Base-by-base conservation (phyloP, 208 protist genomes). In the Leishmania turanica region DNA sequence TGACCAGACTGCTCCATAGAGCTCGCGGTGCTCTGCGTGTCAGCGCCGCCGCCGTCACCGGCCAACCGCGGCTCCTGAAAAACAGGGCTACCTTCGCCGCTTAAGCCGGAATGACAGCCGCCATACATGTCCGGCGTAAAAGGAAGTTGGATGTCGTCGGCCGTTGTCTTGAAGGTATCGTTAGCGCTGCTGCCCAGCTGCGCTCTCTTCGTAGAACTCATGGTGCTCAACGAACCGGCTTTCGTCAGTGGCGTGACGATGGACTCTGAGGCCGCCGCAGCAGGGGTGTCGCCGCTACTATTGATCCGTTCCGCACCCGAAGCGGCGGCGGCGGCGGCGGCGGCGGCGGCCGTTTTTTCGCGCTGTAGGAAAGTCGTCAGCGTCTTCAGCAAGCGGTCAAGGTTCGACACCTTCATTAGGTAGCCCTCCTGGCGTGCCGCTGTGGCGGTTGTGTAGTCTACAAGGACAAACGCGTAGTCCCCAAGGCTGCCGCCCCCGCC, bases 381-480 rank as follows among this genome's bases (percentile, higher is more conserved):
- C 40, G 75, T 71, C 72, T 79, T 69, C 37, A 87, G 77, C 60
- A 87, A 51, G 0, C 73, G 75, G 66, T 87, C 75, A 60, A 84
- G 84, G n/a, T 82, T 77, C 2, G 60, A 3, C 2, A 69, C 56
- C 2, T 74, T 75, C 85, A 88, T 88, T 4, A 88, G 66, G 72
- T 81, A 88, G 19, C 85, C 85, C 17, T 84, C 80, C 51, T 82
- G 49, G 53, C 62, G 37, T 27, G 47, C 40, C 45, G 21, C 70
- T 47, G 49, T 78, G 70, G 54, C n/a, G 15, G 40, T 60, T 31
- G 7, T 51, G 70, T 85, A 79, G 27, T 58, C 37, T 3, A 88
- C 64, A 8, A 88, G 70, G 9, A 88, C 80, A 76, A 88, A 88
- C 6, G 75, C 78, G 51, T 78, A 83, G 54, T 80, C 78, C 9